A percentile compares a stretch with the other conserved stretches of the same genome.
phyloP scores from a whole-genome alignment of 805 yeast species.

The Cyberlindnera nakhonratchasimensis region DNA sequence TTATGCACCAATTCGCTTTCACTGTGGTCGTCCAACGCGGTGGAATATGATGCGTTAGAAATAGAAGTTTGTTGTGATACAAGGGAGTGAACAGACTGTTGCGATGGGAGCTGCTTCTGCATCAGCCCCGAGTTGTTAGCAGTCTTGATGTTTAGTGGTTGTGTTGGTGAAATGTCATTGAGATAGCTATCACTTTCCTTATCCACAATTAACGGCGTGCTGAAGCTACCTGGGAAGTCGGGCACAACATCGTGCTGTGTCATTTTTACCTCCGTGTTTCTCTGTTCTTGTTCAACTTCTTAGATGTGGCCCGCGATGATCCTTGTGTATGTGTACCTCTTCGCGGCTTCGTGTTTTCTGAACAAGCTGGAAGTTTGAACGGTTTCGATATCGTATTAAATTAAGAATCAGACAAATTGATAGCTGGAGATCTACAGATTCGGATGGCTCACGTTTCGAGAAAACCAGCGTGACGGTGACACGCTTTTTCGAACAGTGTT shows the following conservation, averaged over 20 bases:
- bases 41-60: constrained; percentile 19
- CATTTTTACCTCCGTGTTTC: constrained; percentile 5
- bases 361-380: background rate
- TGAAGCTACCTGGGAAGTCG: constrained; percentile 9
- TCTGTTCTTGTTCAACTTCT: background rate
- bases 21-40: constrained; percentile 20
- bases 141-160: constrained; percentile 23
- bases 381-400: background rate
- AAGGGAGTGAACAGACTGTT: constrained; percentile 13
- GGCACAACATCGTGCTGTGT: constrained; percentile 5
- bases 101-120: constrained; percentile 1
- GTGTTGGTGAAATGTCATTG: constrained; percentile 25
- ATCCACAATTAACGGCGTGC: constrained; percentile 7
- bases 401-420: background rate
- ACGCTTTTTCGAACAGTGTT: background rate
- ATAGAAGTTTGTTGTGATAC: constrained; percentile 15
- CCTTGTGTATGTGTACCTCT: background rate
- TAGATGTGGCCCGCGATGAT: too few relatives aligned
- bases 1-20: background rate
- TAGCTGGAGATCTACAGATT: background rate
- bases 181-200: background rate
- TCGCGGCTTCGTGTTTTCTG: too few relatives aligned
- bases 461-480: too few relatives aligned
- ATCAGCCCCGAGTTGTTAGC: background rate
- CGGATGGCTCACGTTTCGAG: too few relatives aligned